These are phyloP conservation scores for Fusarium temperatum DNA, from an alignment of 2,329 filamentous ascomycete species.

Conservation along the genomic window DNA sequence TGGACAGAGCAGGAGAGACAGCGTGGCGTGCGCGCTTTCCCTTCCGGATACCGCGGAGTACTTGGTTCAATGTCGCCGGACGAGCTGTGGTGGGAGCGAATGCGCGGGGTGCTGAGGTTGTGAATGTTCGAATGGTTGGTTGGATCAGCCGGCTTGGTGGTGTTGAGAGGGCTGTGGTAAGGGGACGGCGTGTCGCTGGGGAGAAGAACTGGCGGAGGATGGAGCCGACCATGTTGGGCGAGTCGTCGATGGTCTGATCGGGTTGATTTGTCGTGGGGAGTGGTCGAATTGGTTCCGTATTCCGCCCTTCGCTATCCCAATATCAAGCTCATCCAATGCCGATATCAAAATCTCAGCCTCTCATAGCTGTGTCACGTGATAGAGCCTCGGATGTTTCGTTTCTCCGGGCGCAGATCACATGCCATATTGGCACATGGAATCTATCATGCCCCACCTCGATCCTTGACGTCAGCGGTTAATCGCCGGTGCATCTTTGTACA, in stretches of 20 bases:
- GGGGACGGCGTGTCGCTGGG: slow-evolving; percentile 42
- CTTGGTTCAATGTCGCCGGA: slow-evolving; percentile 76
- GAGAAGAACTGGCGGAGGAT: slow-evolving; percentile 50
- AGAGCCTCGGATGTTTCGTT: background rate
- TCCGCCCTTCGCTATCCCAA: slow-evolving; percentile 18
- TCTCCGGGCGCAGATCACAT: slow-evolving; percentile 37
- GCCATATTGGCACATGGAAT: background rate
- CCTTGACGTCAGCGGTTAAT: slow-evolving; percentile 44
- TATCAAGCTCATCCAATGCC: slow-evolving; percentile 20
- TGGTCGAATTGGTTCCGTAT: slow-evolving; percentile 22
- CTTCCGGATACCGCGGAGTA: slow-evolving; percentile 79
- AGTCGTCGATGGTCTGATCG: slow-evolving; percentile 30
- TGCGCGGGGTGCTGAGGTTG: slow-evolving; percentile 44
- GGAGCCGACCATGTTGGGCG: slow-evolving; percentile 47
- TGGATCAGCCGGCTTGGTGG: slow-evolving; percentile 28
- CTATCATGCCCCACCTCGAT: background rate
- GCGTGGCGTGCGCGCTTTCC: slow-evolving; percentile 84
- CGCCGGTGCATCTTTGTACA: slow-evolving; percentile 20
- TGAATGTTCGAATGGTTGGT: slow-evolving; percentile 46
- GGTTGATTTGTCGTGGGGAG: background rate
- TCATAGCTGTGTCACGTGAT: slow-evolving; percentile 25
- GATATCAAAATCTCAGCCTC: slow-evolving; percentile 41
- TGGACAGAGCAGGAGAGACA: slow-evolving; percentile 83
- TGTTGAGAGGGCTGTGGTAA: slow-evolving; percentile 32
- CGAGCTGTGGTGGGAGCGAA: slow-evolving; percentile 56